These are phyloP conservation scores for Sarocladium oryzae DNA, from an alignment of 2,329 filamentous ascomycete genomes.

Conservation along the genomic window DNA sequence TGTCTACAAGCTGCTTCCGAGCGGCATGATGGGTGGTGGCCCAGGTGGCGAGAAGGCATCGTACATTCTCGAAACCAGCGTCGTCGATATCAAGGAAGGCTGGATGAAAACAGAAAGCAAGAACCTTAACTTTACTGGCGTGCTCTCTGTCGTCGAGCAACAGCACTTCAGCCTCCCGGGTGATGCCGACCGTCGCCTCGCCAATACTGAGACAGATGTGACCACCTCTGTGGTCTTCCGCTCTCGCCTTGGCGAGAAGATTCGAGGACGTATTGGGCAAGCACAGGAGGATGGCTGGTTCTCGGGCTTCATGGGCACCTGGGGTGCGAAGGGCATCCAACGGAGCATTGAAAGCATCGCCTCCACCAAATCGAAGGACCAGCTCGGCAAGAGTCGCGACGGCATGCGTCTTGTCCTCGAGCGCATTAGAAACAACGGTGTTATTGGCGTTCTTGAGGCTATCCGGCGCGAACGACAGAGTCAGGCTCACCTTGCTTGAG, in stretches of 20 bases:
- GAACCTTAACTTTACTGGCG: slow-evolving; percentile 77
- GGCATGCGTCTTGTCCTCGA: slow-evolving; percentile 79
- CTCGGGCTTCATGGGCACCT: slow-evolving; percentile 46
- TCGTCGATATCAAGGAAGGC: slow-evolving; percentile 71
- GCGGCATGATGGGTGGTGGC: slow-evolving; percentile 58
- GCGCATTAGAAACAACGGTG: slow-evolving; percentile 52
- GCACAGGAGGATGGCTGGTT: slow-evolving; percentile 43
- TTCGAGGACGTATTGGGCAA: slow-evolving; percentile 48
- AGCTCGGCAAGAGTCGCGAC: slow-evolving; percentile 73
- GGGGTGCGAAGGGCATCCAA: slow-evolving; percentile 67
- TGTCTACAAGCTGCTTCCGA: slow-evolving; percentile 68
- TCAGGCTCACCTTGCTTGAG: background rate
- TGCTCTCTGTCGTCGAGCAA: slow-evolving; percentile 70
- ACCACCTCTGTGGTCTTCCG: slow-evolving; percentile 68
- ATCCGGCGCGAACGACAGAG: slow-evolving; percentile 37
- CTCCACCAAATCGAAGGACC: slow-evolving; percentile 68
- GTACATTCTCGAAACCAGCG: slow-evolving; percentile 74
- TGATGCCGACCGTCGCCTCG: slow-evolving; percentile 18
- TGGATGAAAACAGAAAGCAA: slow-evolving; percentile 78
- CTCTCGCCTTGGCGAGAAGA: slow-evolving; percentile 64
- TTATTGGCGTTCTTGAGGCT: slow-evolving; percentile 52
- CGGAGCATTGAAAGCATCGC: slow-evolving; percentile 74
- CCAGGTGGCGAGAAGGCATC: slow-evolving; percentile 59
- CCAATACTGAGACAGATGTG: slow-evolving; percentile 52
- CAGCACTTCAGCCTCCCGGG: slow-evolving; percentile 55